Conservation (phyloP, 305 asterid genomes). For the Fraxinus greggii region DNA sequence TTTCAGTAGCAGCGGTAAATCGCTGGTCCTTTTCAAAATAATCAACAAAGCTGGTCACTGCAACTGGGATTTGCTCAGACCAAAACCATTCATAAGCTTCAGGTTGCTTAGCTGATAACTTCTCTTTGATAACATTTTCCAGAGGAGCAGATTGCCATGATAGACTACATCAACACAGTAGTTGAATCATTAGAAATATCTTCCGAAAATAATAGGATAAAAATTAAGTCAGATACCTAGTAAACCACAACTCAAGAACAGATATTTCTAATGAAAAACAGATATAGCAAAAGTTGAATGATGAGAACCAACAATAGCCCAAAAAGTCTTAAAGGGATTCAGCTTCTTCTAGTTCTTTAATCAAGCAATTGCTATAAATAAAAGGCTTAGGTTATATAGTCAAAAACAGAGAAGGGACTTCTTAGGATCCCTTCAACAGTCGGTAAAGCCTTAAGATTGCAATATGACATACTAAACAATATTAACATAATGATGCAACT, state of each 20-base stretch:
- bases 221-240: constrained; percentile 10
- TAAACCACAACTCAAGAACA: constrained; percentile 3
- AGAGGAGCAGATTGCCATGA: constrained; percentile 78
- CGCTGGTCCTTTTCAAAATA: constrained; percentile 71
- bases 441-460: neutral
- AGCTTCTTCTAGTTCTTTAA: constrained; percentile 9
- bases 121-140: constrained; percentile 76
- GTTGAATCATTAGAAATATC: constrained; percentile 20
- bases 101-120: constrained; percentile 72
- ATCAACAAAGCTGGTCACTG: constrained; percentile 65
- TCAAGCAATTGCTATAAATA: constrained; percentile 6
- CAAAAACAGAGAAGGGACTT: constrained; percentile 1
- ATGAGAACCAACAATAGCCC: constrained; percentile 9
- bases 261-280: constrained; percentile 4
- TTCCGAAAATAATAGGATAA: constrained; percentile 14
- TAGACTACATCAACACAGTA: constrained; percentile 50
- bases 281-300: constrained; percentile 4
- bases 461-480: neutral
- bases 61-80: constrained; percentile 81
- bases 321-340: constrained; percentile 9
- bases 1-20: constrained; percentile 62
- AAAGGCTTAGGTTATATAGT: constrained; percentile 19
- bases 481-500: neutral
- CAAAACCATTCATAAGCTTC: constrained; percentile 84
- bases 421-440: neutral